These are phyloP conservation scores for Lablab purpureus DNA, from an alignment of 306 rosid species.

Conservation along the genomic window DNA sequence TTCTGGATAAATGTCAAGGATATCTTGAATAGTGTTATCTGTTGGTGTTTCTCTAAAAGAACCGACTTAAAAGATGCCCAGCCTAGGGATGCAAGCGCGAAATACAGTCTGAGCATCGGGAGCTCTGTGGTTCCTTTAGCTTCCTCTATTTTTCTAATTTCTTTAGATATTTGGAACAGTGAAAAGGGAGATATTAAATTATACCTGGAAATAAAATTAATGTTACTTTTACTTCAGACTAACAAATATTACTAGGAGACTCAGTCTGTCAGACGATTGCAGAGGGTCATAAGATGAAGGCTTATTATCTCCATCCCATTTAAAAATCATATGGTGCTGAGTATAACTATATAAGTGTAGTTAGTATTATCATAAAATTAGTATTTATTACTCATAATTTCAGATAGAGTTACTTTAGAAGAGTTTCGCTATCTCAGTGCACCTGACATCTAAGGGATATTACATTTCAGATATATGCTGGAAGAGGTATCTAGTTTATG, in stretches of 20 bases:
- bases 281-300: too few species aligned
- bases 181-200: background rate
- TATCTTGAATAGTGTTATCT: background rate
- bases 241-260: background rate
- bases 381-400: too few species aligned
- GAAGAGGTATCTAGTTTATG: background rate
- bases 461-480: background rate
- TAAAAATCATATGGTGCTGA: too few species aligned
- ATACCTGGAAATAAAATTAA: too few species aligned
- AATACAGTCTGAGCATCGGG: background rate
- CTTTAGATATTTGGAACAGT: conserved; percentile 5
- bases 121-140: background rate
- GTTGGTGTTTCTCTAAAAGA: background rate
- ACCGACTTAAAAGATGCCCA: background rate
- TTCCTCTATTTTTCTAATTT: background rate
- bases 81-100: background rate
- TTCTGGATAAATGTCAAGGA: background rate
- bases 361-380: too few species aligned
- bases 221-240: background rate
- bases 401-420: background rate
- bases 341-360: too few species aligned
- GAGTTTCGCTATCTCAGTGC: conserved; percentile 13
- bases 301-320: too few species aligned
- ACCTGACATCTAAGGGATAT: background rate
- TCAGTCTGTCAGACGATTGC: too few species aligned